Conservation (phyloP, 495 filamentous ascomycete species). For the Cercophora samala region DNA sequence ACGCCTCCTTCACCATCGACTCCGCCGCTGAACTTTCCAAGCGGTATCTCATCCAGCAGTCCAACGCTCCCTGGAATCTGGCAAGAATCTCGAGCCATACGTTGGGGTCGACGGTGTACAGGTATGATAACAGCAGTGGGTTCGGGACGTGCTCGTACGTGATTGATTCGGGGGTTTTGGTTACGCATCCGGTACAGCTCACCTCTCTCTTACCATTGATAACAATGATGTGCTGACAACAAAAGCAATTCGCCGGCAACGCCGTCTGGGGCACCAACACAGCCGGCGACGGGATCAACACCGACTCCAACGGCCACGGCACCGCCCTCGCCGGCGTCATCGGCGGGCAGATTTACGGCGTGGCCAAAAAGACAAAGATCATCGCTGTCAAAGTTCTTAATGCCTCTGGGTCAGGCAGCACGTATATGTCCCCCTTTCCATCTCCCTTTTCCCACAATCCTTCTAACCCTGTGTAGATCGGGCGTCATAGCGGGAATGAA, state of each 20-base stretch:
- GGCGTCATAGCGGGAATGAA: constrained; percentile 55
- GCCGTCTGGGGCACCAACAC: constrained; percentile 39
- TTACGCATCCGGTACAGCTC: constrained; percentile 36
- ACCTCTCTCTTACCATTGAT: constrained; percentile 35
- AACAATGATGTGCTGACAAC: constrained; percentile 18
- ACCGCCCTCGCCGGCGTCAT: constrained; percentile 63
- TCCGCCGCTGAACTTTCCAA: background rate
- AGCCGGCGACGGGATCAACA: constrained; percentile 22
- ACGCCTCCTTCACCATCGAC: constrained; percentile 38
- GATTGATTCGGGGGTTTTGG: constrained; percentile 55
- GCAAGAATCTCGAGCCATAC: constrained; percentile 54
- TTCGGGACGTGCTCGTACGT: constrained; percentile 54
- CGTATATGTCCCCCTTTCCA: constrained; percentile 8
- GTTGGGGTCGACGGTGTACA: constrained; percentile 46
- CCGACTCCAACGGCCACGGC: constrained; percentile 45
- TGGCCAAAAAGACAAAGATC: constrained; percentile 58
- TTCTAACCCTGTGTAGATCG: constrained; percentile 31
- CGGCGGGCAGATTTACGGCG: constrained; percentile 54
- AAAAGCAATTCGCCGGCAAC: constrained; percentile 50
- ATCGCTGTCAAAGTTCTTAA: constrained; percentile 64
- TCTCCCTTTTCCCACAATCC: background rate
- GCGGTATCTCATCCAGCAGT: constrained; percentile 37
- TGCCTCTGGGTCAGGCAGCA: constrained; percentile 37
- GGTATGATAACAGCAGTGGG: constrained; percentile 56
- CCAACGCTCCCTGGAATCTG: constrained; percentile 50